A percentile compares a stretch with the other conserved stretches of the same genome.
Conservation (phyloP, 768 basidiomycete genomes). For the Termitomyces sp. region DNA sequence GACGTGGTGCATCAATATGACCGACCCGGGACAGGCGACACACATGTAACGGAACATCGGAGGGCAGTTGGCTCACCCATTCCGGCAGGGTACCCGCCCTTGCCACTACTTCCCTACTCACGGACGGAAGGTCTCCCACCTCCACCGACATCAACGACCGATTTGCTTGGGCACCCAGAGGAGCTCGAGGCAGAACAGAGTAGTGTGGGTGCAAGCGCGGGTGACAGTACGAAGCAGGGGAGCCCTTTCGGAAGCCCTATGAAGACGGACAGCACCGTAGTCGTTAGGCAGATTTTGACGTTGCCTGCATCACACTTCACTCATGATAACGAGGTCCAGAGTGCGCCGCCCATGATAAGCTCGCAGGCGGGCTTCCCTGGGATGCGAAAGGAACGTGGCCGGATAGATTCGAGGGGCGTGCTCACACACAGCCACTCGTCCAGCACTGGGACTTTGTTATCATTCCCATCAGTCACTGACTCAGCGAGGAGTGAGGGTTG, state of each 20-base stretch:
- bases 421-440: conserved; percentile 21
- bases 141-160: conserved; percentile 9
- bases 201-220: conserved; percentile 11
- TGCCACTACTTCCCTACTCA: conserved; percentile 23
- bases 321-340: conserved; percentile 30
- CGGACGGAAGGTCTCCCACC: conserved; percentile 12
- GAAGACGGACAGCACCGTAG: conserved; percentile 3
- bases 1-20: conserved; percentile 75
- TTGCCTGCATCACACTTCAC: conserved; percentile 24
- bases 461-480: conserved; percentile 50
- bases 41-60: conserved; percentile 39
- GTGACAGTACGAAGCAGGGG: conserved; percentile 8
- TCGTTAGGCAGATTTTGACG: conserved; percentile 21
- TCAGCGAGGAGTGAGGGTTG: conserved; percentile 37
- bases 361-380: conserved; percentile 22
- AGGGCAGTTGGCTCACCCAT: conserved; percentile 28
- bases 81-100: conserved; percentile 26
- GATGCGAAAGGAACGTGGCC: conserved; percentile 11
- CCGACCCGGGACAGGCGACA: conserved; percentile 43
- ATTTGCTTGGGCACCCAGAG: conserved; percentile 24
- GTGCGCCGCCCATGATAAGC: conserved; percentile 40
- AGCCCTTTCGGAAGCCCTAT: conserved; percentile 5
- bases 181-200: conserved; percentile 7
- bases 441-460: conserved; percentile 30
- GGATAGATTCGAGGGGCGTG: conserved; percentile 32